phyloP scores from a whole-genome alignment of 2,329 filamentous ascomycete genomes.

The Diaporthe sp. region DNA sequence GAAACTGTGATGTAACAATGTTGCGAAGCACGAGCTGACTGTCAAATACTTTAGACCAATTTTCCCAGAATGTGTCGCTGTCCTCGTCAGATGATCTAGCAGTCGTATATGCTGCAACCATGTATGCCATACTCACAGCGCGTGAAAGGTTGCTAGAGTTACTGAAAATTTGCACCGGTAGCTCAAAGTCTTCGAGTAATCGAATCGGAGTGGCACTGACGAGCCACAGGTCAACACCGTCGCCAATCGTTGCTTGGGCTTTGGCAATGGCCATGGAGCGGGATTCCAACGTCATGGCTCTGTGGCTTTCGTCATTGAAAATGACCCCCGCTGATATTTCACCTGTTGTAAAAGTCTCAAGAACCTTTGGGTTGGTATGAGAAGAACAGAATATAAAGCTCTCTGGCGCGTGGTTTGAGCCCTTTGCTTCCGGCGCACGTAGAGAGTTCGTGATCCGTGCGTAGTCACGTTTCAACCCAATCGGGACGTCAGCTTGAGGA shows the following conservation, averaged over 20 bases:
- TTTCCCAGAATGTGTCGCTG: rapidly evolving
- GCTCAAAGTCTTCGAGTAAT: background rate
- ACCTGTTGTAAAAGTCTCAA: background rate
- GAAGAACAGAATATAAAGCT: background rate
- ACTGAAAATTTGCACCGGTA: background rate
- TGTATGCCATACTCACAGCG: background rate
- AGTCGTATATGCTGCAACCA: background rate
- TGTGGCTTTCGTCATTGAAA: background rate
- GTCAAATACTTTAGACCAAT: background rate
- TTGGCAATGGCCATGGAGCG: background rate
- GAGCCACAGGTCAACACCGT: background rate
- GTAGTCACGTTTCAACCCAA: background rate
- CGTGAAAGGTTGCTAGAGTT: background rate
- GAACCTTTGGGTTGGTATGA: background rate
- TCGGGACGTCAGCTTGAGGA: background rate
- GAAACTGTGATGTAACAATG: background rate
- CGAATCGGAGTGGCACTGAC: background rate
- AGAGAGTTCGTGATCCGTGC: background rate
- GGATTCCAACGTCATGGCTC: rapidly evolving
- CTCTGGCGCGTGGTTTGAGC: background rate
- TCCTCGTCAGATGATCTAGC: background rate
- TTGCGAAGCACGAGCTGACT: background rate
- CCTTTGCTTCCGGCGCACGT: background rate
- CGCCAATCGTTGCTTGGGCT: background rate
- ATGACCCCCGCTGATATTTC: background rate